Evolutionary conservation across 805 yeast genomes (phyloP).

Genomic region (Gaillardinia entomophila): DNA sequence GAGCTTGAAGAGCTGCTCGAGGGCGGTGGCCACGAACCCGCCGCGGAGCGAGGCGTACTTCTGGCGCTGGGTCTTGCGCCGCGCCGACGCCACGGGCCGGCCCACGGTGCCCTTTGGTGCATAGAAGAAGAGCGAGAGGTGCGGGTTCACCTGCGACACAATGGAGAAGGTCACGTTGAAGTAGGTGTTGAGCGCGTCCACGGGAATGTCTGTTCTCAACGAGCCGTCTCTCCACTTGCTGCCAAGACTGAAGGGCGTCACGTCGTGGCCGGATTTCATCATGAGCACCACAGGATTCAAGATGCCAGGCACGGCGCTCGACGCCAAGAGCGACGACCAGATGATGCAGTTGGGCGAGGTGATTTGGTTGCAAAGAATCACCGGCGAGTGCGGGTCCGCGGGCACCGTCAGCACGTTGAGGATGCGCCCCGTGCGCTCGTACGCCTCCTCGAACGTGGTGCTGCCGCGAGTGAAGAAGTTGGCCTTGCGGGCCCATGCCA

Average conservation of each 20-base stretch:
- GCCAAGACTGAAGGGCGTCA: slow-evolving; percentile 68
- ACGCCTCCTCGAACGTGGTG: slow-evolving; percentile 66
- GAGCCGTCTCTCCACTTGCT: slow-evolving; percentile 78
- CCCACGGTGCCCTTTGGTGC: slow-evolving; percentile 81
- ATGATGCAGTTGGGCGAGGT: slow-evolving; percentile 77
- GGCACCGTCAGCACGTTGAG: slow-evolving; percentile 76
- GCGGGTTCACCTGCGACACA: slow-evolving; percentile 82
- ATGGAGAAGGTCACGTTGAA: slow-evolving; percentile 71
- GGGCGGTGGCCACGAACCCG: slow-evolving; percentile 67
- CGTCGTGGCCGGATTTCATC: slow-evolving; percentile 47
- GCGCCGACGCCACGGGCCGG: slow-evolving; percentile 57
- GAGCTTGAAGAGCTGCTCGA: slow-evolving; percentile 63
- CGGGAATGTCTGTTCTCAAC: slow-evolving; percentile 71
- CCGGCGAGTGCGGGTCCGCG: slow-evolving; percentile 77
- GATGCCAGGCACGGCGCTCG: slow-evolving; percentile 81
- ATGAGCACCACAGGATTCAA: slow-evolving; percentile 73
- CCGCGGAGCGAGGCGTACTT: slow-evolving; percentile 52
- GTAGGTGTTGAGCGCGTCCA: slow-evolving; percentile 65
- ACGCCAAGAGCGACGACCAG: slow-evolving; percentile 75
- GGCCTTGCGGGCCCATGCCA: slow-evolving; percentile 65
- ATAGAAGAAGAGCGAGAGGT: slow-evolving; percentile 66
- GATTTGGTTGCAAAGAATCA: slow-evolving; percentile 66
- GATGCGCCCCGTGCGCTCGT: slow-evolving; percentile 60
- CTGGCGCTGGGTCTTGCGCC: slow-evolving; percentile 32
- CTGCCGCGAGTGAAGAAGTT: slow-evolving; percentile 72